Evolutionary conservation across 139 green algal species (phyloP), one percentile per base, ranked within the genome.

Genomic region (Marvania coccoides): DNA sequence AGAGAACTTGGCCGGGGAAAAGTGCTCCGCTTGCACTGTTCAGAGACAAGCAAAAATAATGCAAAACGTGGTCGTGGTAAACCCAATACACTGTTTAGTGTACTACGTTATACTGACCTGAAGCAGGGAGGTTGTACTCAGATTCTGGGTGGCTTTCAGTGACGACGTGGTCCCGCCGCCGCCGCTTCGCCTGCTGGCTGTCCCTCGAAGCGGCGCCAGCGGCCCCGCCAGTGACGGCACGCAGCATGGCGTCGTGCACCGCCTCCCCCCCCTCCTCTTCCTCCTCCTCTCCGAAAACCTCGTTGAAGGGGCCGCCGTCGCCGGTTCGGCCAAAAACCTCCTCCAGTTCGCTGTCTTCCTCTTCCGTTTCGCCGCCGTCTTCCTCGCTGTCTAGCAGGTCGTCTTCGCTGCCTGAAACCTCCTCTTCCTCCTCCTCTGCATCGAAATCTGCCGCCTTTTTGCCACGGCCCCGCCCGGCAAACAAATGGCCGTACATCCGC

Each of bases 91-190:
- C 42, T 51, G 19, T 51, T 19, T 51, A 51, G 19, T 28, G 42
- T 51, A 51, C 19, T 28, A 19, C 19, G 42, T 19, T 48, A 66
- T 33, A 6, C 33, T 51, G 58, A 78, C 75, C 80, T 47, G 74
- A 45, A 0, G 73, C 77, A 5, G 77, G 76, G 69, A 93, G 54
- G 63, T 84, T 80, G 62, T 82, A 86, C 65, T 90, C 82, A 8
- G 76, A 80, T 48, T 95, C 90, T 7, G 81, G 82, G 66, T 85
- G 87, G 0, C 79, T 83, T 66, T 95, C 88, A 3, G 70, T 80
- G 2, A 87, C 56, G 0, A 95, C 73, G 9, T 48, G 46, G 19
- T 67, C 28, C 38, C 45, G 58, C 6, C 61, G 57, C 13, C 65
- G 40, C 28, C n/a, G 6, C 35, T 53, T 71, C 63, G 15, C 36